Evolutionary conservation across 1,284 basidiomycete genomes (phyloP).

Genomic region (Pterulicium gracile): DNA sequence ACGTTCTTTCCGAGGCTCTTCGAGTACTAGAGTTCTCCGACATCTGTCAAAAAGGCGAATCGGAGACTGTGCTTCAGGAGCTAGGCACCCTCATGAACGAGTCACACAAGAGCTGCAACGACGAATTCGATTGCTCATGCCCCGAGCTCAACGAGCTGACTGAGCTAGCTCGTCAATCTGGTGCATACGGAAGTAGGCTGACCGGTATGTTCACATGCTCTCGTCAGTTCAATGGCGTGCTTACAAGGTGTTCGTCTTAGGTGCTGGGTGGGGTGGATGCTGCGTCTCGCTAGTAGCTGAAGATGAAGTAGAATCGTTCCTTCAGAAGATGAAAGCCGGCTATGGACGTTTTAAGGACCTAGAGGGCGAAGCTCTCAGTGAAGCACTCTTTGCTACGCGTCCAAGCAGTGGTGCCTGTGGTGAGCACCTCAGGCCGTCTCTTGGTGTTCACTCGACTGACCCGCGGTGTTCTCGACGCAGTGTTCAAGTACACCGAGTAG

Average conservation of each 20-base stretch:
- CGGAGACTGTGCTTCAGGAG: slow-evolving; percentile 22
- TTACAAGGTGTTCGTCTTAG: slow-evolving; percentile 21
- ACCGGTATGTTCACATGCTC: slow-evolving; percentile 38
- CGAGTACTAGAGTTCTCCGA: slow-evolving; percentile 67
- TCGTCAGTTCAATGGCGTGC: slow-evolving; percentile 1
- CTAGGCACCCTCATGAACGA: slow-evolving; percentile 73
- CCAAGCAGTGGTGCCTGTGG: slow-evolving; percentile 78
- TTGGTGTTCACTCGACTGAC: too few species aligned
- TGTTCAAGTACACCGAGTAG: too few species aligned
- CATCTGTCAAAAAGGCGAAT: slow-evolving; percentile 39
- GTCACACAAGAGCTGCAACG: slow-evolving; percentile 60
- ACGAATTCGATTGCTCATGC: slow-evolving; percentile 71
- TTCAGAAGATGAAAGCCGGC: slow-evolving; percentile 42
- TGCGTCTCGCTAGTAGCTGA: slow-evolving; percentile 76
- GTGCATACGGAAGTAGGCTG: slow-evolving; percentile 68
- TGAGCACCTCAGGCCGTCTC: too few species aligned
- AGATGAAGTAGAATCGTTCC: slow-evolving; percentile 56
- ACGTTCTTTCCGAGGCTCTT: slow-evolving; percentile 70
- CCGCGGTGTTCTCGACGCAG: too few species aligned
- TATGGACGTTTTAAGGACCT: slow-evolving; percentile 59
- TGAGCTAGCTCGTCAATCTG: slow-evolving; percentile 47
- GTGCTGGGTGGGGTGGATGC: slow-evolving; percentile 88
- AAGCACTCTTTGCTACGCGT: slow-evolving; percentile 77
- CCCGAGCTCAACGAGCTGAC: slow-evolving; percentile 66
- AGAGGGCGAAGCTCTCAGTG: slow-evolving; percentile 45